Evolutionary conservation across 169 alveolate genomes (phyloP).

Genomic region (Cardiosporidium cionae): DNA sequence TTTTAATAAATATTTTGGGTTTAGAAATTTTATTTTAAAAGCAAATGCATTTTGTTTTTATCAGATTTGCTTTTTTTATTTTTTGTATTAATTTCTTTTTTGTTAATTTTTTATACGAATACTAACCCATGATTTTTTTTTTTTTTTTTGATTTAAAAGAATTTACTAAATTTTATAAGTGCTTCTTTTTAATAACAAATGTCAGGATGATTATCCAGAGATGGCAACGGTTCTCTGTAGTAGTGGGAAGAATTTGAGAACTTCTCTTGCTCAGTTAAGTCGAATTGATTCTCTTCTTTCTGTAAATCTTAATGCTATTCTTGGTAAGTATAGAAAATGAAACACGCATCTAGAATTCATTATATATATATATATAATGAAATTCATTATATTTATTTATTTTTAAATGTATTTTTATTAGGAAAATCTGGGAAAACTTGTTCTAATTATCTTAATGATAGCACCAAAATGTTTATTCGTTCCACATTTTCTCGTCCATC

Average conservation of each 20-base stretch:
- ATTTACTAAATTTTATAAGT: not conserved
- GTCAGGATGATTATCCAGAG: slow-evolving; percentile 4
- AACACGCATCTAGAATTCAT: not conserved
- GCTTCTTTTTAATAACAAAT: not conserved
- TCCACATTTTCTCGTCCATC: not conserved
- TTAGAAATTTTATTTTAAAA: not conserved
- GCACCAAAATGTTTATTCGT: not conserved
- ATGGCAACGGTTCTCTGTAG: not conserved
- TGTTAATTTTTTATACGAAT: not conserved
- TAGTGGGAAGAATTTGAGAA: not conserved
- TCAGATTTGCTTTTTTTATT: not conserved
- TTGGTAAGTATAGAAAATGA: not conserved
- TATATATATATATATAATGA: not conserved
- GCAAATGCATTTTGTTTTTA: not conserved
- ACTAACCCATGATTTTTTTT: not conserved
- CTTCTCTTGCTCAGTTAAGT: not conserved
- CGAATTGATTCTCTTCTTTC: not conserved
- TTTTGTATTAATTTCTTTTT: not conserved
- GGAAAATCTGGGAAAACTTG: too few species aligned
- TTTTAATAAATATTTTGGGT: too few species aligned
- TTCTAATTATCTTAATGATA: too few species aligned
- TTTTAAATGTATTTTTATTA: not conserved
- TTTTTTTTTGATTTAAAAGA: not conserved
- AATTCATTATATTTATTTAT: not conserved
- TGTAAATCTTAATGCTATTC: not conserved